Conservation (phyloP, 2,329 filamentous ascomycete genomes). For the Hysterium pulicare region DNA sequence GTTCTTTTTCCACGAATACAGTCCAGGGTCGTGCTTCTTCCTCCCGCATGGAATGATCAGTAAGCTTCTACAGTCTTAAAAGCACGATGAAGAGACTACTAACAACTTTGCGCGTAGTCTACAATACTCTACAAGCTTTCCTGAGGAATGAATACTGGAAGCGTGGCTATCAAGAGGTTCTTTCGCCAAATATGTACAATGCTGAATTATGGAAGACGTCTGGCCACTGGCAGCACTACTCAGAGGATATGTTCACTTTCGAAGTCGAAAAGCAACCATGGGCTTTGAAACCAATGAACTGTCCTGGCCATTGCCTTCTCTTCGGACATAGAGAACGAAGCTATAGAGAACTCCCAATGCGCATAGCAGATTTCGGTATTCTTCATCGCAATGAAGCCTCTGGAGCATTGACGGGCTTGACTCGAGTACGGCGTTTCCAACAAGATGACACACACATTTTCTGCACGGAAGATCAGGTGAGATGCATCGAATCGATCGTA, state of each 20-base stretch:
- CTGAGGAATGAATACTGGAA: constrained; percentile 87
- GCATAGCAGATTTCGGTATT: constrained; percentile 93
- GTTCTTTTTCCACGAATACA: constrained; percentile 93
- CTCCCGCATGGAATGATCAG: constrained; percentile 89
- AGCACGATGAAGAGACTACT: no score
- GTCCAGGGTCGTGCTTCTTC: constrained; percentile 92
- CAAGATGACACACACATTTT: constrained; percentile 98
- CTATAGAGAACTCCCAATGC: constrained; percentile 85
- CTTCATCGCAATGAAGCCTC: constrained; percentile 94
- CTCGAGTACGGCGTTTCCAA: constrained; percentile 87
- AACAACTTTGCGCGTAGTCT: no score
- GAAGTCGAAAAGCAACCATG: constrained; percentile 77
- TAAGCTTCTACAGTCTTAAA: no score
- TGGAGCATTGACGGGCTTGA: constrained; percentile 84
- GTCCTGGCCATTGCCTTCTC: constrained; percentile 87
- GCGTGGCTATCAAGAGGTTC: constrained; percentile 91
- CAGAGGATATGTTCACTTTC: constrained; percentile 95
- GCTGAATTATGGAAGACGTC: constrained; percentile 89
- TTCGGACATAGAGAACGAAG: constrained; percentile 80
- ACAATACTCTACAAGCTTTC: constrained; percentile 81
- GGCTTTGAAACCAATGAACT: constrained; percentile 97
- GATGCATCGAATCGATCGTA: not conserved
- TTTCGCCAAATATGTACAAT: constrained; percentile 96
- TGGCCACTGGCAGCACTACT: constrained; percentile 88
- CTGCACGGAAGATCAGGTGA: constrained; percentile 73